phyloP scores from a whole-genome alignment of 176 grass and related monocot genomes.

The Carex pumila region DNA sequence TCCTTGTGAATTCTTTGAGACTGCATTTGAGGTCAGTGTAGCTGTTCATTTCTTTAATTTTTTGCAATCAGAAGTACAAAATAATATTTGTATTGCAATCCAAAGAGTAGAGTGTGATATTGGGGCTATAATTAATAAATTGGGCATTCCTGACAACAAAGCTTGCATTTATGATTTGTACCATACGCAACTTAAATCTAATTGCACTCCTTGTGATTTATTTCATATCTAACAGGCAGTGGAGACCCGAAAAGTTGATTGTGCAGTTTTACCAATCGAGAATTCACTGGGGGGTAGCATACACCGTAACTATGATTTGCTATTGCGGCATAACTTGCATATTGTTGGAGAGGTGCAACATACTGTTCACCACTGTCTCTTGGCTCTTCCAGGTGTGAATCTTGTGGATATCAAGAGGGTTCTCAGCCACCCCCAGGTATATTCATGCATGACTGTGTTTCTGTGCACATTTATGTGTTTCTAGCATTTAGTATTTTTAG shows the following conservation, averaged over 20 bases:
- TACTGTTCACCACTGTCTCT: constrained; percentile 51
- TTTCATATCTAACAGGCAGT: constrained; percentile 43
- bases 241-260: constrained; percentile 41
- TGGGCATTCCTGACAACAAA: background rate
- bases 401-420: constrained; percentile 40
- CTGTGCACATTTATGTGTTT: background rate
- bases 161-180: background rate
- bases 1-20: constrained; percentile 76
- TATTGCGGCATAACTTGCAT: constrained; percentile 59
- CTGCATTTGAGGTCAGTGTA: constrained; percentile 47
- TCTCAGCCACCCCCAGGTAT: constrained; percentile 78
- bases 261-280: constrained; percentile 61
- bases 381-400: constrained; percentile 50
- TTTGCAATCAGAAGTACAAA: background rate
- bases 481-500: background rate
- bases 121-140: background rate
- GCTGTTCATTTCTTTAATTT: constrained; percentile 1
- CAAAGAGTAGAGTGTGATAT: background rate
- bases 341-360: constrained; percentile 67
- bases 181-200: background rate
- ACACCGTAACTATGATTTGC: constrained; percentile 77
- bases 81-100: background rate
- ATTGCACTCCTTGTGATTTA: background rate
- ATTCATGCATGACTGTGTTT: constrained; percentile 7
- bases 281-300: constrained; percentile 81